Conservation (phyloP, 352 stramenopile species). For the Elongisporangium anandrum region DNA sequence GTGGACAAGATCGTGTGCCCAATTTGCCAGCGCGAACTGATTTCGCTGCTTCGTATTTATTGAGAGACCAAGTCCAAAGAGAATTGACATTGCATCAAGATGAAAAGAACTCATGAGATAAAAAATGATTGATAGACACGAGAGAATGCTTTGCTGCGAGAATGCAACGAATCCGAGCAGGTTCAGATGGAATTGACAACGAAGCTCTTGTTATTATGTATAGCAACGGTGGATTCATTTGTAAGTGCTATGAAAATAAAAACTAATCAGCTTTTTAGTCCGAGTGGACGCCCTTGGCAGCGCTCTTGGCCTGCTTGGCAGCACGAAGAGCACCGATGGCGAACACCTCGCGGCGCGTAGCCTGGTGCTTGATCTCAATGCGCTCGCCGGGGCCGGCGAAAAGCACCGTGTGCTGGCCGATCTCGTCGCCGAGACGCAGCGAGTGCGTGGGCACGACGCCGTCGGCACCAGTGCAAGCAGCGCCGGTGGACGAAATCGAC, state of each 20-base stretch:
- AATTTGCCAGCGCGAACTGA: constrained; percentile 78
- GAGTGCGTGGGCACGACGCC: constrained; percentile 57
- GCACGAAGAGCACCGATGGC: constrained; percentile 68
- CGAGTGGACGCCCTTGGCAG: constrained; percentile 57
- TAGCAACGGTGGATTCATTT: no score
- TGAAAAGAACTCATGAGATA: no score
- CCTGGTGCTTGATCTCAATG: constrained; percentile 84
- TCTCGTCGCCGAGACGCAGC: constrained; percentile 73
- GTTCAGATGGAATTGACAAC: neutral
- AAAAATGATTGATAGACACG: no score
- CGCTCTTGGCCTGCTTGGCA: constrained; percentile 44
- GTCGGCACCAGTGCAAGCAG: constrained; percentile 38
- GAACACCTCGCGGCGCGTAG: constrained; percentile 76
- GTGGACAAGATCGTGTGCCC: constrained; percentile 53
- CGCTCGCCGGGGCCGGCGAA: constrained; percentile 75
- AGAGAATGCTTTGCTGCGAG: no score
- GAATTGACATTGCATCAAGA: neutral
- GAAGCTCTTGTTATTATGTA: neutral
- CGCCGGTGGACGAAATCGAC: constrained; percentile 52
- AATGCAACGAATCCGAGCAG: no score
- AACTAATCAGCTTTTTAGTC: constrained; percentile 22
- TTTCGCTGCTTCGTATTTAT: constrained; percentile 80
- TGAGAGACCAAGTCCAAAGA: constrained; percentile 11
- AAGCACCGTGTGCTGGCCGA: constrained; percentile 79
- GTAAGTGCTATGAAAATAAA: neutral